Evolutionary conservation across 345 rosid genomes (phyloP), one percentile per base, ranked within the genome.

Genomic region (Combretum micranthum): DNA sequence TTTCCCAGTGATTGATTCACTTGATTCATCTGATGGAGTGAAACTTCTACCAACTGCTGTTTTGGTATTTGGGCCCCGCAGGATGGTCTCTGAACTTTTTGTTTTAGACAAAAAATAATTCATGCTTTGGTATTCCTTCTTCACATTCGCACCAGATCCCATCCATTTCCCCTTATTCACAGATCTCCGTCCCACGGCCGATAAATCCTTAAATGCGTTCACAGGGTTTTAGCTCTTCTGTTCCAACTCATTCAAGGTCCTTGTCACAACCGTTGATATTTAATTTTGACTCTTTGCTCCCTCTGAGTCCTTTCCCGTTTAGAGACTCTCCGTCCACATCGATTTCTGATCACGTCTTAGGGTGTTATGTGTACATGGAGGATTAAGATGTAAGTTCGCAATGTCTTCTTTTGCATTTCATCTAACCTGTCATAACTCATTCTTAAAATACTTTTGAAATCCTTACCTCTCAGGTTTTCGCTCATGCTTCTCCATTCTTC

Each of bases 51-150:
- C 91, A 44, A 75, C 70, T 74, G 80, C 95, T 11, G 74, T 80
- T 69, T 78, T 84, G 63, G 64, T 74, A 53, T 92, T 92, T 84
- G 97, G 97, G 68, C 87, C 95, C n/a, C 72, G 81, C 39, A 71
- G 73, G 64, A 71, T 84, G 53, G 69, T 86, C 62, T 62, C 48
- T 15, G 72, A 58, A 63, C 73, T 92, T 61, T 58, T 64, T 20
- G 55, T 67, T 57, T 42, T 52, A 51, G 63, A 68, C 39, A 50
- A 61, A n/a, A n/a, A n/a, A n/a, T n/a, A n/a, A n/a, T n/a, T n/a
- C n/a, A n/a, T n/a, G n/a, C n/a, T n/a, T 63, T 18, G 94, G 96
- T 15, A 82, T 88, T 6, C 97, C 98, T 47, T 96, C 97, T 16
- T 83, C 97, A 2, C 90, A 83, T 61, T 94, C 96, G 8, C 81